phyloP scores from a whole-genome alignment of 345 rosid genomes.

The Salix udensis region DNA sequence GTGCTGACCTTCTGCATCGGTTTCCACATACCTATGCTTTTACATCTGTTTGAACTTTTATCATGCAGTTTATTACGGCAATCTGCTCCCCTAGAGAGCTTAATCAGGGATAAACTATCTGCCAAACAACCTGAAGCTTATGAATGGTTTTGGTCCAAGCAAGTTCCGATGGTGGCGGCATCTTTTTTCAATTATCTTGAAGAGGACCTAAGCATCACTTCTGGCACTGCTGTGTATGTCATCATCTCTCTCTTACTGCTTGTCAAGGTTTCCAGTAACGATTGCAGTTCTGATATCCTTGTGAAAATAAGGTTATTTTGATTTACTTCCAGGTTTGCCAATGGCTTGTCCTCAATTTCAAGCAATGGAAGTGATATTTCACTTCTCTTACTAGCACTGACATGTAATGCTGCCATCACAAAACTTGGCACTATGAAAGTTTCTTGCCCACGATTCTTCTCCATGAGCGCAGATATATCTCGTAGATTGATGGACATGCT shows the following conservation, averaged over 20 bases:
- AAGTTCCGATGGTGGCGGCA: slow-evolving; percentile 56
- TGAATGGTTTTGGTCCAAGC: slow-evolving; percentile 83
- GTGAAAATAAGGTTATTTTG: slow-evolving; percentile 13
- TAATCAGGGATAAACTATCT: slow-evolving; percentile 75
- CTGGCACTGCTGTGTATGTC: slow-evolving; percentile 59
- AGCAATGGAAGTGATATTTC: slow-evolving; percentile 61
- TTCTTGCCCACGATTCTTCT: slow-evolving; percentile 66
- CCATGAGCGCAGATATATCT: slow-evolving; percentile 64
- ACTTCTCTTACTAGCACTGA: slow-evolving; percentile 73
- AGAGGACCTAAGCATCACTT: slow-evolving; percentile 50
- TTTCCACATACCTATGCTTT: slow-evolving; percentile 9
- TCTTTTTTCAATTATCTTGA: slow-evolving; percentile 68
- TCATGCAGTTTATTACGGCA: slow-evolving; percentile 65
- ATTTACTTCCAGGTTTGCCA: slow-evolving; percentile 44
- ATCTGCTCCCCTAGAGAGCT: slow-evolving; percentile 74
- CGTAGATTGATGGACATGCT: slow-evolving; percentile 87
- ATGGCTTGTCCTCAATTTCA: slow-evolving; percentile 41
- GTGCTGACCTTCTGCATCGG: background rate
- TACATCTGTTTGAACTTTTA: slow-evolving; percentile 12
- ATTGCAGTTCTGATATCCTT: slow-evolving; percentile 14
- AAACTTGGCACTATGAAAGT: slow-evolving; percentile 86
- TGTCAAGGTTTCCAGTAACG: background rate
- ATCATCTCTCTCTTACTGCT: slow-evolving; percentile 14
- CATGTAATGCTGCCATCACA: slow-evolving; percentile 74
- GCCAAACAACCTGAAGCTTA: slow-evolving; percentile 68